These are phyloP conservation scores for Silene latifolia DNA, from an alignment of 148 eudicot species.

Conservation along the genomic window DNA sequence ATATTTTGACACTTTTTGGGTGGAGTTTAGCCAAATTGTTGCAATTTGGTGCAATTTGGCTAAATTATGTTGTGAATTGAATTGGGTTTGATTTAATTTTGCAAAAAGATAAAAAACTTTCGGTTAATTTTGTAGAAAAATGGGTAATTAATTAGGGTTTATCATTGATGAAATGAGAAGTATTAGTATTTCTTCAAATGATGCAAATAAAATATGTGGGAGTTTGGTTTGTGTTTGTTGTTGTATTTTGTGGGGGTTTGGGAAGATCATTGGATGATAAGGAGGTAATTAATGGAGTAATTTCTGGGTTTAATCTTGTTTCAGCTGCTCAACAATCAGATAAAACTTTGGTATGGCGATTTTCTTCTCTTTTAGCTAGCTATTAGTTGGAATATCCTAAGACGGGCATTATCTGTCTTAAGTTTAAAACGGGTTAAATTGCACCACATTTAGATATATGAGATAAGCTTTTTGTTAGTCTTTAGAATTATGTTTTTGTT, in stretches of 20 bases:
- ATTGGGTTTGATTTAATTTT: slow-evolving; percentile 10
- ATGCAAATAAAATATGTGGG: slow-evolving; percentile 44
- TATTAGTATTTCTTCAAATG: slow-evolving; percentile 26
- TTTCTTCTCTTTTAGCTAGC: neutral
- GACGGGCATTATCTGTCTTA: too few species aligned
- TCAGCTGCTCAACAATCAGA: slow-evolving; percentile 38
- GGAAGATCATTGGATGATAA: slow-evolving; percentile 40
- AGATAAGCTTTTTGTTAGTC: too few species aligned
- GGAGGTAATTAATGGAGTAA: slow-evolving; percentile 28
- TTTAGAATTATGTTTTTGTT: too few species aligned
- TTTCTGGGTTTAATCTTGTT: slow-evolving; percentile 33
- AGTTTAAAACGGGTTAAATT: too few species aligned
- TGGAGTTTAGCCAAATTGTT: slow-evolving; percentile 9
- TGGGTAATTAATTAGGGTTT: slow-evolving; percentile 24
- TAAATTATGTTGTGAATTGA: slow-evolving; percentile 9
- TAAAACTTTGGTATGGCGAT: slow-evolving; percentile 51
- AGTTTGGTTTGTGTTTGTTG: slow-evolving; percentile 35
- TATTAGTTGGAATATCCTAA: too few species aligned
- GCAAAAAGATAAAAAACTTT: slow-evolving; percentile 10
- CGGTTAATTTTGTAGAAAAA: slow-evolving; percentile 3
- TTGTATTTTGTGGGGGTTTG: slow-evolving; percentile 36
- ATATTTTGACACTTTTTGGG: slow-evolving; percentile 1
- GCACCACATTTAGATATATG: too few species aligned
- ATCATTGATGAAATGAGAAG: slow-evolving; percentile 44
- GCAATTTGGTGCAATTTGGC: slow-evolving; percentile 28